Percentiles rank a stretch among this genome's conserved stretches.
Conservation (phyloP, 257 asterid genomes). For the Nicotiana attenuata region DNA sequence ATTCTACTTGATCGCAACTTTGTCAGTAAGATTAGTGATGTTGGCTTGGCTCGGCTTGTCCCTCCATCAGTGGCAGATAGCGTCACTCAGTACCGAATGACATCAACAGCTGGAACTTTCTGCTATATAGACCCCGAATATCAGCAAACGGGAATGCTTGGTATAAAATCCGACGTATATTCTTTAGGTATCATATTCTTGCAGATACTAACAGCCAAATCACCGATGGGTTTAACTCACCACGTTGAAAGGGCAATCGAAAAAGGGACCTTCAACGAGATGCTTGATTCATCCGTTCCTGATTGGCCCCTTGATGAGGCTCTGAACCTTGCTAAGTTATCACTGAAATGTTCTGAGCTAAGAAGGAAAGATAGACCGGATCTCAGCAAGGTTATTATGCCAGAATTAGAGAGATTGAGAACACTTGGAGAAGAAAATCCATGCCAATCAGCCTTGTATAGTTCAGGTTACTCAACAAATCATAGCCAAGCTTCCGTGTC, state of each 20-base stretch:
- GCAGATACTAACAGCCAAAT: slow-evolving; percentile 67
- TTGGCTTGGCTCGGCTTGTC: slow-evolving; percentile 90
- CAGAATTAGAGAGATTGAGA: slow-evolving; percentile 53
- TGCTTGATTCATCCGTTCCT: slow-evolving; percentile 56
- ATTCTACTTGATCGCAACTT: slow-evolving; percentile 78
- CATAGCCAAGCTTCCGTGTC: slow-evolving; percentile 60
- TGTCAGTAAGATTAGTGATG: slow-evolving; percentile 86
- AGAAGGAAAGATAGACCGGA: slow-evolving; percentile 94
- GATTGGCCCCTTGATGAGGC: slow-evolving; percentile 89
- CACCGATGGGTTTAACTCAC: slow-evolving; percentile 88
- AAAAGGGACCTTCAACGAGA: slow-evolving; percentile 46
- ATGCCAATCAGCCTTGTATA: slow-evolving; percentile 14
- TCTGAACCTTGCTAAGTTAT: slow-evolving; percentile 49
- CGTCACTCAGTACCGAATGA: slow-evolving; percentile 87
- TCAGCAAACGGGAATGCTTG: slow-evolving; percentile 96
- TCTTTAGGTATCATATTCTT: slow-evolving; percentile 77
- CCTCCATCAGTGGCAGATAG: slow-evolving; percentile 78
- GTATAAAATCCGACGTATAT: slow-evolving; percentile 86
- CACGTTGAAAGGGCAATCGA: slow-evolving; percentile 73
- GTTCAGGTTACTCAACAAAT: slow-evolving; percentile 32
- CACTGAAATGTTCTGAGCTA: slow-evolving; percentile 66
- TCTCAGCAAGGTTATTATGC: slow-evolving; percentile 69
- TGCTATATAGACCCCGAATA: slow-evolving; percentile 97
- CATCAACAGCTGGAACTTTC: slow-evolving; percentile 93
- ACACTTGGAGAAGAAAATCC: slow-evolving; percentile 52